These are phyloP conservation scores for Phytophthora aleatoria DNA, from an alignment of 352 stramenopile genomes.

Conservation along the genomic window DNA sequence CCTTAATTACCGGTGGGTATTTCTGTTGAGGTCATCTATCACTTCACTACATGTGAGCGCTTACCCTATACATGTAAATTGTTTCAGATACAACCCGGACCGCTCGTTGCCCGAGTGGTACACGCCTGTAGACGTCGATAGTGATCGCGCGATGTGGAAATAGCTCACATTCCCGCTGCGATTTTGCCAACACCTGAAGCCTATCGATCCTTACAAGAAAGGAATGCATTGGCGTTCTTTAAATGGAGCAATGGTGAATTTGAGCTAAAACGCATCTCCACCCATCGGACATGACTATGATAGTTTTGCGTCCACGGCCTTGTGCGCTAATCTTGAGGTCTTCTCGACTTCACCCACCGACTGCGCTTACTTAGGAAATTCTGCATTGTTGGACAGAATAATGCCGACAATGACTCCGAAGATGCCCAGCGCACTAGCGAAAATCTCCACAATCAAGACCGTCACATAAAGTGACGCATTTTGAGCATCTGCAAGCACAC, in stretches of 20 bases:
- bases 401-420: conserved; percentile 99
- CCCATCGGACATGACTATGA: conserved; percentile 3
- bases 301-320: neutral
- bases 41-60: neutral
- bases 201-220: conserved; percentile 11
- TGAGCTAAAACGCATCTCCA: conserved; percentile 13
- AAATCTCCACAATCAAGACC: conserved; percentile 99
- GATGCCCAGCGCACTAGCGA: conserved; percentile 98
- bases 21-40: conserved; percentile 1
- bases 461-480: conserved; percentile 99
- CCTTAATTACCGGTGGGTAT: conserved; percentile 74
- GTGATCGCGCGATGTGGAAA: conserved; percentile 86
- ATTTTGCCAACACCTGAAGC: conserved; percentile 5
- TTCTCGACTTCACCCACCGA: neutral
- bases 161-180: conserved; percentile 19
- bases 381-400: conserved; percentile 97
- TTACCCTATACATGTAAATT: conserved; percentile 3
- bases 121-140: conserved; percentile 78
- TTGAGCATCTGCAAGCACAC: conserved; percentile 98
- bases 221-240: conserved; percentile 46
- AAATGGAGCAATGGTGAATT: conserved; percentile 15
- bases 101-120: conserved; percentile 81
- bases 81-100: conserved; percentile 80
- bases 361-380: conserved; percentile 88
- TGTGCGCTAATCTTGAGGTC: conserved; percentile 4